Evolutionary conservation across 139 green algal species (phyloP).

Genomic region (Volvox africanus): DNA sequence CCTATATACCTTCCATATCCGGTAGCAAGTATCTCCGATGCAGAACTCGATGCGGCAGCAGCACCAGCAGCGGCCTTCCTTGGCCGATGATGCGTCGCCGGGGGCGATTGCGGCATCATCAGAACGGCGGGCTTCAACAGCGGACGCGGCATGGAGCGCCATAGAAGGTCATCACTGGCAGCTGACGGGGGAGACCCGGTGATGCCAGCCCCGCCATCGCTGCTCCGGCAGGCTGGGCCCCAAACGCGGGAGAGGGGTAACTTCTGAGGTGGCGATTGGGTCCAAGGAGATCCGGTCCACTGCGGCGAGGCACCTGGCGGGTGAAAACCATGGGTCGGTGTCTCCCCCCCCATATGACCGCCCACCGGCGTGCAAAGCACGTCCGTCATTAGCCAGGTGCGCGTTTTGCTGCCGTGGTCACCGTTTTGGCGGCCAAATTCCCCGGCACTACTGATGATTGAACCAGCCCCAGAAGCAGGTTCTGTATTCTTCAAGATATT

Average conservation of each 20-base stretch:
- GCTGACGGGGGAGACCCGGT: no score
- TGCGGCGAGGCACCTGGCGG: background rate
- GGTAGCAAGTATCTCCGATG: no score
- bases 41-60: background rate
- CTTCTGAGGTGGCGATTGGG: background rate
- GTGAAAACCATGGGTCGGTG: background rate
- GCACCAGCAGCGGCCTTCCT: no score
- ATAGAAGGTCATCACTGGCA: no score
- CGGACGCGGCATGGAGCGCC: no score
- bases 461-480: background rate
- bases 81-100: no score
- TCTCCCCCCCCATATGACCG: background rate
- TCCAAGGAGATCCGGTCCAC: background rate
- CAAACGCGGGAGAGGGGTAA: background rate
- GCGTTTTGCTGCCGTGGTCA: background rate
- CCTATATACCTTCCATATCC: no score
- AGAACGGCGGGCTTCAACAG: no score
- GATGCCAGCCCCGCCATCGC: background rate
- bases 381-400: slow-evolving; percentile 1
- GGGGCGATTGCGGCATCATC: no score
- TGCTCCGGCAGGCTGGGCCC: background rate
- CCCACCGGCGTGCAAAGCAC: background rate
- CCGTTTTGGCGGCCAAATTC: background rate
- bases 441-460: background rate
- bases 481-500: no score